Evolutionary conservation across 306 rosid genomes (phyloP).

Genomic region (Luffa acutangula): DNA sequence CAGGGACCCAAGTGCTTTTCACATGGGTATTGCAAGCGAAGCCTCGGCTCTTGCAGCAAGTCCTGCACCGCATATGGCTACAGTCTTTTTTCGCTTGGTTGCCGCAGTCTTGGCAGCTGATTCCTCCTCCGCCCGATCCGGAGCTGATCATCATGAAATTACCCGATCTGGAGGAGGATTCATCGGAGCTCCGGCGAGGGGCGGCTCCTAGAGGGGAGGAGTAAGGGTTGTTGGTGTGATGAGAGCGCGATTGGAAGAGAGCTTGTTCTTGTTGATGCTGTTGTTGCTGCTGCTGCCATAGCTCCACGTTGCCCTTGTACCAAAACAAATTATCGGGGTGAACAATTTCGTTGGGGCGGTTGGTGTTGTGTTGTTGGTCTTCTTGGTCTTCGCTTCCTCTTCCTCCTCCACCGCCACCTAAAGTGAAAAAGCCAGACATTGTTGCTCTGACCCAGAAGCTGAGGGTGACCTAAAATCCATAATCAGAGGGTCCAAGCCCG

Average conservation of each 20-base stretch:
- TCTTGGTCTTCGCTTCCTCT: slow-evolving; percentile 22
- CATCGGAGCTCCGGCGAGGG: slow-evolving; percentile 48
- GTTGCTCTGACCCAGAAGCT: slow-evolving; percentile 24
- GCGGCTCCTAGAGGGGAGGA: slow-evolving; percentile 47
- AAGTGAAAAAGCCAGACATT: slow-evolving; percentile 88
- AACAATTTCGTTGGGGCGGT: slow-evolving; percentile 25
- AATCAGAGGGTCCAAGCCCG: slow-evolving; percentile 31
- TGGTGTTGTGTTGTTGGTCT: background rate
- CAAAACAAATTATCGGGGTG: slow-evolving; percentile 43
- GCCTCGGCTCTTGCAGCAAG: slow-evolving; percentile 94
- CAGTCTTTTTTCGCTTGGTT: slow-evolving; percentile 96
- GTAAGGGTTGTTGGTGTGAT: slow-evolving; percentile 35
- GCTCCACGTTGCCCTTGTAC: slow-evolving; percentile 60
- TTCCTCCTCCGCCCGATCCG: slow-evolving; percentile 31
- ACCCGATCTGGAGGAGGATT: slow-evolving; percentile 51
- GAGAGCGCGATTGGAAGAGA: slow-evolving; percentile 17
- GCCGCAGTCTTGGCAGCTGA: slow-evolving; percentile 93
- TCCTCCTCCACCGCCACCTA: slow-evolving; percentile 40
- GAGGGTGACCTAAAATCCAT: slow-evolving; percentile 62
- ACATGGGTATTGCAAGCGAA: slow-evolving; percentile 77
- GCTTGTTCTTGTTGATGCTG: slow-evolving; percentile 8
- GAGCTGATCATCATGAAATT: slow-evolving; percentile 28
- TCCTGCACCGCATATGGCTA: slow-evolving; percentile 69
- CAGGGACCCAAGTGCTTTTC: slow-evolving; percentile 92
- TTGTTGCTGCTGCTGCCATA: slow-evolving; percentile 53